Conservation (phyloP, 805 yeast species). For the Pichia heedii region DNA sequence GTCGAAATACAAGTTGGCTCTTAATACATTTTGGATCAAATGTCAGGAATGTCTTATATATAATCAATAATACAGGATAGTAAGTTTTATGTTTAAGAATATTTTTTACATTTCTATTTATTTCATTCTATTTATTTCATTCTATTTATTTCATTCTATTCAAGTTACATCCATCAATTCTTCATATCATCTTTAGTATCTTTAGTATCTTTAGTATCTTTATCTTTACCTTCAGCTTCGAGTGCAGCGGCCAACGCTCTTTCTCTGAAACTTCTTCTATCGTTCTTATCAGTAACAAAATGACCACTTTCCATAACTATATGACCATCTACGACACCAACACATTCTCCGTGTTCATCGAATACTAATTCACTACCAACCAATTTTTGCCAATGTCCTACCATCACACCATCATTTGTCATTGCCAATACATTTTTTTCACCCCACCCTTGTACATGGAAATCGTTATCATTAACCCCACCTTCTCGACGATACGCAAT, state of each 20-base stretch:
- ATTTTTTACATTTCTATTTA: too few species aligned
- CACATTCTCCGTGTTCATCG: conserved; percentile 28
- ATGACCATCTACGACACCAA: conserved; percentile 24
- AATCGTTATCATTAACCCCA: neutral
- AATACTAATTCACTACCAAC: conserved; percentile 61
- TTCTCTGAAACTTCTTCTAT: conserved; percentile 17
- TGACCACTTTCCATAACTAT: conserved; percentile 25
- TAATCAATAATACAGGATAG: too few species aligned
- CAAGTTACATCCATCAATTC: too few species aligned
- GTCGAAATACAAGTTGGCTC: too few species aligned
- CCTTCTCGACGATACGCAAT: conserved; percentile 2
- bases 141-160: too few species aligned
- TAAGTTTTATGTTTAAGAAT: too few species aligned
- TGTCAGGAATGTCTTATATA: too few species aligned
- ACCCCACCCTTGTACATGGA: conserved; percentile 7
- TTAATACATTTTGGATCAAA: too few species aligned
- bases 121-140: too few species aligned
- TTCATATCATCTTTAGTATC: neutral
- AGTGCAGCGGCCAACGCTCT: conserved; percentile 17
- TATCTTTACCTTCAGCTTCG: conserved; percentile 7
- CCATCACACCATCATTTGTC: conserved; percentile 36
- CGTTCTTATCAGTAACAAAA: conserved; percentile 17
- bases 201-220: neutral
- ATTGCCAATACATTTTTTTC: neutral
- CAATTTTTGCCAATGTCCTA: conserved; percentile 67